These are phyloP conservation scores for Aspergillus spinulosporus DNA, from an alignment of 2,329 filamentous ascomycete species.

Conservation along the genomic window DNA sequence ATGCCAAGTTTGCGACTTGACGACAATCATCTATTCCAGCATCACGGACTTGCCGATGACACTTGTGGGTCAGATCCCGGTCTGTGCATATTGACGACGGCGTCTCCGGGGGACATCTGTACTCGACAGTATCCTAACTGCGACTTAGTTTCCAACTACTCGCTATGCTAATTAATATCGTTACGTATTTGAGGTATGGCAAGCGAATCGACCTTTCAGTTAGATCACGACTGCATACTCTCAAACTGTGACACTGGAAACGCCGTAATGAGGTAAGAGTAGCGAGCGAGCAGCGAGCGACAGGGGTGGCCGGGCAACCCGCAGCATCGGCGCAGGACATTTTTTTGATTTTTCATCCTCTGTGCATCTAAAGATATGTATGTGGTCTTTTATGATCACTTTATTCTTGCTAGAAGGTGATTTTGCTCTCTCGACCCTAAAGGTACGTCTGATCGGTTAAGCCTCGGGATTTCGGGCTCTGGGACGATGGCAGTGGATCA, in stretches of 20 bases:
- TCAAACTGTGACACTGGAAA: background rate
- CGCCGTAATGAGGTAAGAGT: slow-evolving; percentile 13
- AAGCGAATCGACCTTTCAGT: slow-evolving; percentile 9
- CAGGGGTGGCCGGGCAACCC: background rate
- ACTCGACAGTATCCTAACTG: background rate
- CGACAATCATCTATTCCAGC: slow-evolving; percentile 11
- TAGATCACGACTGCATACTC: background rate
- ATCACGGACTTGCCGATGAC: slow-evolving; percentile 28
- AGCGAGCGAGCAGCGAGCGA: slow-evolving; percentile 5
- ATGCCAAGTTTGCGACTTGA: slow-evolving; percentile 20
- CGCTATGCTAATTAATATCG: slow-evolving; percentile 1
- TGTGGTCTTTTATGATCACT: background rate
- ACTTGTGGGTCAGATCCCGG: slow-evolving; percentile 22
- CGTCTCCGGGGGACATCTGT: slow-evolving; percentile 19
- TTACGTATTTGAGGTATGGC: slow-evolving; percentile 7
- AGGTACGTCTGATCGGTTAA: background rate
- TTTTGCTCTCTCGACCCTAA: background rate
- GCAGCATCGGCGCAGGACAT: background rate
- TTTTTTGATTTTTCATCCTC: slow-evolving; percentile 5
- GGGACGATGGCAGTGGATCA: background rate
- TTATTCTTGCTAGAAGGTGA: background rate
- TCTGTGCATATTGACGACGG: slow-evolving; percentile 15
- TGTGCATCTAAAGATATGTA: background rate
- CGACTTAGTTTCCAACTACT: background rate
- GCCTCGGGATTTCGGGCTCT: background rate